Base-by-base conservation (phyloP, 345 rosid genomes). In the Firmiana major region DNA sequence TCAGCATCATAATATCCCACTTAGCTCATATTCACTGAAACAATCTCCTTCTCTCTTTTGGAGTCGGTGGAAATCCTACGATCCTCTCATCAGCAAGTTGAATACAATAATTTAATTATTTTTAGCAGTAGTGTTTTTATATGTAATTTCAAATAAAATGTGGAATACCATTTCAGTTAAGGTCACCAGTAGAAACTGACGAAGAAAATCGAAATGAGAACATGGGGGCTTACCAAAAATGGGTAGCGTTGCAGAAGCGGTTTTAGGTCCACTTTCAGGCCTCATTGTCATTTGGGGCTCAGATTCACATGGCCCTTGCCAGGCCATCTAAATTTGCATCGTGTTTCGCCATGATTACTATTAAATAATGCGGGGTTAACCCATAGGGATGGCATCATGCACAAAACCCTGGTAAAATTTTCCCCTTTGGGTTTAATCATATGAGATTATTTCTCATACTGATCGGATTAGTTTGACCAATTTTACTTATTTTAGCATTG, bases 201-300 rank as follows among this genome's bases (percentile, higher is more conserved):
- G 67, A 46, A 75, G 48, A 46, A 62, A 69, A 51, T 51, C 10
- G 54, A 59, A 74, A 11, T 60, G 45, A 7, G 77, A 75, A 62
- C 77, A 60, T 60, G 46, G 36, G 53, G 75, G 31, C 34, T 71
- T 78, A 7, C 72, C 64, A 42, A 24, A 75, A 71, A 53, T 80
- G 48, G 64, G 1, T 19, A 53, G 48, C 8, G 48, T 53, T 0
- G 31, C 48, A 71, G 73, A 76, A 63, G 67, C 17, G 11, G 83
- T 71, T 80, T 80, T 19, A 63, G 58, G 83, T 80, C 81, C 83
- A 71, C 58, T 71, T 51, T 71, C 75, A 58, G 12, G 42, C 40
- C 71, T 65, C 34, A 31, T 31, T 31, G 34, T 31, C 34, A 51
- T 36, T 48, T 71, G 62, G 46, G 21, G 28, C 19, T 57, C 42